These are phyloP conservation scores for Elsinoe batatas DNA, from an alignment of 2,329 filamentous ascomycete genomes.

Conservation along the genomic window DNA sequence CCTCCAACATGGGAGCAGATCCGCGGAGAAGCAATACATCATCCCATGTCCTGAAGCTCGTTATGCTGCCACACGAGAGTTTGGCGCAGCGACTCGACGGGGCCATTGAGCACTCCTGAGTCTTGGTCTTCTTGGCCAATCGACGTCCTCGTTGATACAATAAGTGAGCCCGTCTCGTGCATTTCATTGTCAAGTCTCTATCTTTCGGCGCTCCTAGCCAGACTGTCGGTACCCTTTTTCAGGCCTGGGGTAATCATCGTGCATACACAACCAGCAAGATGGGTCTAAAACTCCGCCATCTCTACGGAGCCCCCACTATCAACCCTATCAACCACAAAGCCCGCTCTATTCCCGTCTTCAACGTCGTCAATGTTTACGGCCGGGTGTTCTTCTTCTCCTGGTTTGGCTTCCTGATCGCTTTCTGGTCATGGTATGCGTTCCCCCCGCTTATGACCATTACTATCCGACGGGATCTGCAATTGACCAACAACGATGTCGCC, in stretches of 20 bases:
- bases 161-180: background rate
- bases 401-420: slow-evolving; percentile 71
- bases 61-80: background rate
- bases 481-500: slow-evolving; percentile 59
- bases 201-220: background rate
- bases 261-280: slow-evolving; percentile 9
- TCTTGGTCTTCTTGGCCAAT: slow-evolving; percentile 10
- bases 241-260: background rate
- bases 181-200: background rate
- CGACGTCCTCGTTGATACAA: background rate
- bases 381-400: slow-evolving; percentile 79
- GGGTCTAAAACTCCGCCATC: slow-evolving; percentile 14
- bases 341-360: slow-evolving; percentile 63
- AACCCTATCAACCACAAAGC: slow-evolving; percentile 75
- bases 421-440: slow-evolving; percentile 80
- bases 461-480: slow-evolving; percentile 64
- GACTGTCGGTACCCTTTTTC: slow-evolving; percentile 4
- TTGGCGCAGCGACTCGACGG: background rate
- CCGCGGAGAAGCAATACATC: slow-evolving; percentile 10
- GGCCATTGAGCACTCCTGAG: slow-evolving; percentile 9
- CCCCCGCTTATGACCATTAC: slow-evolving; percentile 65
- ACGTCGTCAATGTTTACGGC: slow-evolving; percentile 65
- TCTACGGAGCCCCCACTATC: slow-evolving; percentile 51
- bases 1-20: background rate
- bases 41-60: background rate